phyloP scores from a whole-genome alignment of 1,284 basidiomycete species.

The Porodaedalea pini region DNA sequence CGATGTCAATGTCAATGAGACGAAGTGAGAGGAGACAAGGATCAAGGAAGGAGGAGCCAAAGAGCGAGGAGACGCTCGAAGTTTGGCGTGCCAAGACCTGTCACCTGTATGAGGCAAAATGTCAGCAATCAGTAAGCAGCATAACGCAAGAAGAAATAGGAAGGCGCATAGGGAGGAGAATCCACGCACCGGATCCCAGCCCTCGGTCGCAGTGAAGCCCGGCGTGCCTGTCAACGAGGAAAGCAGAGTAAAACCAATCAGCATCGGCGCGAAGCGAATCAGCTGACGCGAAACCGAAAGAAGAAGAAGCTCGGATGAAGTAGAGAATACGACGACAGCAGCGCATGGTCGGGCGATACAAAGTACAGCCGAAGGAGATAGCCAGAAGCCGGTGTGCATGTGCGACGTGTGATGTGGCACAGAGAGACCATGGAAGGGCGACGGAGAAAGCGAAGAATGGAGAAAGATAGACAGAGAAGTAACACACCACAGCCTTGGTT shows the following conservation, averaged over 20 bases:
- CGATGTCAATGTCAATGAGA: no score
- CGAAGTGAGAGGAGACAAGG: no score
- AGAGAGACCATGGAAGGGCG: not conserved
- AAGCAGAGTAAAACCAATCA: not conserved
- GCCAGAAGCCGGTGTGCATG: not conserved
- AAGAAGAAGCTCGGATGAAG: not conserved
- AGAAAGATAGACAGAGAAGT: conserved; percentile 22
- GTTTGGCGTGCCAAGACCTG: conserved; percentile 22
- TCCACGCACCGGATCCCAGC: conserved; percentile 21
- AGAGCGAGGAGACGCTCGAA: conserved; percentile 18
- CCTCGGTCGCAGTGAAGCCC: conserved; percentile 19
- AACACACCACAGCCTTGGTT: conserved; percentile 31
- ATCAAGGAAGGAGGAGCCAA: conserved; percentile 19
- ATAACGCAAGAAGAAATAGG: not conserved
- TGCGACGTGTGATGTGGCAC: not conserved
- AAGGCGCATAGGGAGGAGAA: not conserved
- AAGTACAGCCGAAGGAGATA: not conserved
- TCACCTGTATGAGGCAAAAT: conserved; percentile 12
- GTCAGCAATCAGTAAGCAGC: not conserved
- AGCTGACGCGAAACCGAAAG: no score
- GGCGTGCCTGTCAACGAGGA: conserved; percentile 10
- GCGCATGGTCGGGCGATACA: no score
- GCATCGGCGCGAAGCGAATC: not conserved
- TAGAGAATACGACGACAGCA: no score
- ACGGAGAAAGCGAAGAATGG: not conserved